Evolutionary conservation across 441 rosid species (phyloP).

Genomic region (California macrophylla): DNA sequence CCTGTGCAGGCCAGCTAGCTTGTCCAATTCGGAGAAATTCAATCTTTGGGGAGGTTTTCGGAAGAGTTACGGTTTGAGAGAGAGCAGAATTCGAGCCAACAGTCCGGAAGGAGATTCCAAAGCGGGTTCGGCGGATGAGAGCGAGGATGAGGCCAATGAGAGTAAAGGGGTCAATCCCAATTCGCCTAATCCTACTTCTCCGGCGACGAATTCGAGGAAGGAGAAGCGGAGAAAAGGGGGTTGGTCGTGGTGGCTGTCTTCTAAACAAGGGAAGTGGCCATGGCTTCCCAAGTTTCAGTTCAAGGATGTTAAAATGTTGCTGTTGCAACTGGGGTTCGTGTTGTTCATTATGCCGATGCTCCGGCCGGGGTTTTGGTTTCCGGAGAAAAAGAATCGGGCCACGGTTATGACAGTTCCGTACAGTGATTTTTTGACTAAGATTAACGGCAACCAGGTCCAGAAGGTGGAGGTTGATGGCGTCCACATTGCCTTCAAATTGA

Average conservation of each 20-base stretch:
- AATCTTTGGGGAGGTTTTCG: constrained; percentile 32
- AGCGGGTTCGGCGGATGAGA: constrained; percentile 36
- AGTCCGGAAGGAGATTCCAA: constrained; percentile 50
- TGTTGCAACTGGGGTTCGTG: constrained; percentile 68
- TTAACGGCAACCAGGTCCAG: constrained; percentile 56
- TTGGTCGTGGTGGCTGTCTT: constrained; percentile 48
- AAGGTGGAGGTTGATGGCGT: constrained; percentile 92
- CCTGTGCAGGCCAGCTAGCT: constrained; percentile 9
- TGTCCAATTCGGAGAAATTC: constrained; percentile 12
- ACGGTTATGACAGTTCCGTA: constrained; percentile 66
- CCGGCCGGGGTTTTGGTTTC: constrained; percentile 68
- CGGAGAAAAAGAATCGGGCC: constrained; percentile 63
- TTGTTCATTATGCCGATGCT: constrained; percentile 75
- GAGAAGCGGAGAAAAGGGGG: constrained; percentile 42
- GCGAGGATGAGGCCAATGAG: constrained; percentile 21
- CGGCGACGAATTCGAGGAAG: constrained; percentile 37
- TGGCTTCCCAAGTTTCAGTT: constrained; percentile 80
- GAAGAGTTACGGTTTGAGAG: constrained; percentile 26
- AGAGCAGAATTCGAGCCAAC: constrained; percentile 33
- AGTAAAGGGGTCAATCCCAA: constrained; percentile 26
- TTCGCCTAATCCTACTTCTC: constrained; percentile 27
- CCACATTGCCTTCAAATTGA: constrained; percentile 74
- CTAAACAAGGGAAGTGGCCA: constrained; percentile 50
- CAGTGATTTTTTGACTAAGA: constrained; percentile 77
- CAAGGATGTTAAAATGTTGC: constrained; percentile 61